phyloP scores from a whole-genome alignment of 345 rosid species.

The Theobroma cacao region DNA sequence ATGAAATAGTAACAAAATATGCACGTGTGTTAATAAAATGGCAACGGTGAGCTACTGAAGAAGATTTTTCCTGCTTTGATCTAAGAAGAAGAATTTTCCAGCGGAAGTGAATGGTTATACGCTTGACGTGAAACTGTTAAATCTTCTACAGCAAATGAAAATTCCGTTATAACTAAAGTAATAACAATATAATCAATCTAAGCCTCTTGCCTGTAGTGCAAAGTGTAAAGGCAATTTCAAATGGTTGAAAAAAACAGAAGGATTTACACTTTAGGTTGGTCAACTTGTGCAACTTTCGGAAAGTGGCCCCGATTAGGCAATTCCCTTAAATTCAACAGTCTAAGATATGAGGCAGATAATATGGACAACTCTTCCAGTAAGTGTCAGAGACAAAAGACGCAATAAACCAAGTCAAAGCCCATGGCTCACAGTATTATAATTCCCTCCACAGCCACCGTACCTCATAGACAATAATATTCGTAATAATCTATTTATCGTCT shows the following conservation, averaged over 20 bases:
- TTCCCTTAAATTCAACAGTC: neutral
- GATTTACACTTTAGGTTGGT: neutral
- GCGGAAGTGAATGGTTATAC: no score
- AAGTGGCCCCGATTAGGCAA: constrained; percentile 3
- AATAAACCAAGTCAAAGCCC: neutral
- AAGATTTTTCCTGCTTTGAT: no score
- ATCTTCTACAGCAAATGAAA: no score
- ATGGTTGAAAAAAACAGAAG: neutral
- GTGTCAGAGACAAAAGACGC: neutral
- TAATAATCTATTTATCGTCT: neutral
- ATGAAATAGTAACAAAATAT: no score
- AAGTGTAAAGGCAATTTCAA: neutral
- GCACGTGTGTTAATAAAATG: no score
- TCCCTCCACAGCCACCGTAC: neutral
- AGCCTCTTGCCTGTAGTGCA: neutral
- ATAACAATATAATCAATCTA: no score
- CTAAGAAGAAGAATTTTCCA: no score
- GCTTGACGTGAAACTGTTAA: no score
- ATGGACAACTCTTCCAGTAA: neutral
- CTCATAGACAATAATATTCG: neutral
- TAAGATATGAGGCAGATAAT: neutral
- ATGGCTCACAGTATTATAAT: neutral
- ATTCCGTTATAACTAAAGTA: no score
- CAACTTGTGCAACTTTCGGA: constrained; percentile 1
- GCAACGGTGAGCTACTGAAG: no score